These are phyloP conservation scores for Mycena floridula DNA, from an alignment of 768 basidiomycete species.

Conservation along the genomic window DNA sequence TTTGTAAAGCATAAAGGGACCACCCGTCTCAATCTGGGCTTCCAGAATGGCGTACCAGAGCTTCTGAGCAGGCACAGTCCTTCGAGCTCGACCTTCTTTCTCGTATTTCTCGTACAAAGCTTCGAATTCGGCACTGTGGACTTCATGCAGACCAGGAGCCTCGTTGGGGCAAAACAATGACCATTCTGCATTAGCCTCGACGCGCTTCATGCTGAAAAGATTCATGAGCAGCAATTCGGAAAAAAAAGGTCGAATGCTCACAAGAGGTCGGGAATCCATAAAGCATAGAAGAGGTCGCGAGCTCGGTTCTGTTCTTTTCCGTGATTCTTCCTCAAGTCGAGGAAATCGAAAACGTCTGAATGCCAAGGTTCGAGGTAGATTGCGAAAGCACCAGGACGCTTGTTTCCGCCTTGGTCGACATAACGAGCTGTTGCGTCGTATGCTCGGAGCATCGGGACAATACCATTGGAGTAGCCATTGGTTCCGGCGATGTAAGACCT, in stretches of 20 bases:
- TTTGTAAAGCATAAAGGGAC: constrained; percentile 81
- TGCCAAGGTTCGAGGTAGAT: constrained; percentile 99
- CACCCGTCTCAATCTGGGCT: constrained; percentile 75
- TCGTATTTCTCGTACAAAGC: constrained; percentile 82
- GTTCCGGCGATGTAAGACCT: constrained; percentile 99
- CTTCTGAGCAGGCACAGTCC: constrained; percentile 88
- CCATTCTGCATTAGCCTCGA: constrained; percentile 87
- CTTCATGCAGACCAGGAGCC: constrained; percentile 82
- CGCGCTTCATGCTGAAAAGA: constrained; percentile 84
- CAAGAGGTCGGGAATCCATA: constrained; percentile 98
- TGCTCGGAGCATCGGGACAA: constrained; percentile 97
- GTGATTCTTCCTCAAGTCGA: constrained; percentile 97
- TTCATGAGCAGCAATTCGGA: neutral
- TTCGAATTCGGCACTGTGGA: constrained; percentile 90
- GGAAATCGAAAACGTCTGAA: constrained; percentile 93
- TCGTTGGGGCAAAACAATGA: constrained; percentile 96
- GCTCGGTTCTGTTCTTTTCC: constrained; percentile 97
- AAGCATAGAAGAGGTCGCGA: constrained; percentile 93
- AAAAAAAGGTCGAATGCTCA: constrained; percentile 27
- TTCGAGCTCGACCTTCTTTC: constrained; percentile 78
- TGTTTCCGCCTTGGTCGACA: constrained; percentile 98
- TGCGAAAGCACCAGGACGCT: constrained; percentile 96
- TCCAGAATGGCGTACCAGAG: constrained; percentile 94
- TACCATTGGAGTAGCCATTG: constrained; percentile 97
- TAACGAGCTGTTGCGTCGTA: constrained; percentile 98